Evolutionary conservation across 2,329 filamentous ascomycete species (phyloP).

Genomic region (Ophiognomonia clavigignenti-juglandacearum): DNA sequence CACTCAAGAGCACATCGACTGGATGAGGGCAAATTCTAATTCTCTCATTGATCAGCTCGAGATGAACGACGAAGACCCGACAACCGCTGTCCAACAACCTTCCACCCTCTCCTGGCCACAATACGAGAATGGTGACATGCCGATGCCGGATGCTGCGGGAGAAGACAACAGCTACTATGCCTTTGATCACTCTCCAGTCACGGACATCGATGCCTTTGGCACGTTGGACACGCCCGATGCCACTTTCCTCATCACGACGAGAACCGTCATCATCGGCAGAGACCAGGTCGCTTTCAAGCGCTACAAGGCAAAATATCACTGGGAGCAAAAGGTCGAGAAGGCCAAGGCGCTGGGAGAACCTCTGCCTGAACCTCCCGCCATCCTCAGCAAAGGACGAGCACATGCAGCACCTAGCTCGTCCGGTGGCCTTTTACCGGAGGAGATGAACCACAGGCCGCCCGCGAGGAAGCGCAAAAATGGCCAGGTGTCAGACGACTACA

Average conservation of each 20-base stretch:
- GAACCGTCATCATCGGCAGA: slow-evolving; percentile 14
- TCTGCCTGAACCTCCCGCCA: slow-evolving; percentile 44
- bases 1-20: too few species aligned
- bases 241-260: slow-evolving; percentile 11
- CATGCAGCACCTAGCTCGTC: too few species aligned
- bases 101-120: too few species aligned
- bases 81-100: too few species aligned
- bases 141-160: too few species aligned
- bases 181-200: not conserved
- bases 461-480: slow-evolving; percentile 43
- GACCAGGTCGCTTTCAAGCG: slow-evolving; percentile 29
- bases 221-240: slow-evolving; percentile 13
- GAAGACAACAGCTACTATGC: not conserved
- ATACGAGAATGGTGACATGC: too few species aligned
- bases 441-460: too few species aligned
- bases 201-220: not conserved
- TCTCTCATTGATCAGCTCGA: too few species aligned
- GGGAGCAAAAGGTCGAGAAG: slow-evolving; percentile 40
- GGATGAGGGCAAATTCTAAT: too few species aligned
- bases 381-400: slow-evolving; percentile 39
- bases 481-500: slow-evolving; percentile 23
- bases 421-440: too few species aligned
- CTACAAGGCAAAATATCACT: slow-evolving; percentile 45
- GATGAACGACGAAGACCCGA: too few species aligned
- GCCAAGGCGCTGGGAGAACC: slow-evolving; percentile 45